These are phyloP conservation scores for Mycena amicta DNA, from an alignment of 768 basidiomycete genomes.

Conservation along the genomic window DNA sequence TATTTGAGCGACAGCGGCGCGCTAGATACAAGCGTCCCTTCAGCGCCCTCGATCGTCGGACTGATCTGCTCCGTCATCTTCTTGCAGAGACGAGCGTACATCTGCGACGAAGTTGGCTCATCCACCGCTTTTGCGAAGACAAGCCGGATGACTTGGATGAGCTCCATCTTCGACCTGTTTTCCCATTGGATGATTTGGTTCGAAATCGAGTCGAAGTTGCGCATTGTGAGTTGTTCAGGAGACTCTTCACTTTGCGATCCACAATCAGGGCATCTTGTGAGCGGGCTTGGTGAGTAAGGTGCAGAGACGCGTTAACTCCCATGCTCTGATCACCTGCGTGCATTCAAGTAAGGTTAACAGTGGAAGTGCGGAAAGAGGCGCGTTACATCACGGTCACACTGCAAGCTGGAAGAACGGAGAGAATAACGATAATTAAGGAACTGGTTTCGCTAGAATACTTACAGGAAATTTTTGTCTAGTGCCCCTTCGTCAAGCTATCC, in stretches of 20 bases:
- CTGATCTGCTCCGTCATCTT: constrained; percentile 96
- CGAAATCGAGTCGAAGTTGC: constrained; percentile 94
- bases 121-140: constrained; percentile 98
- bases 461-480: background rate
- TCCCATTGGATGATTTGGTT: constrained; percentile 91
- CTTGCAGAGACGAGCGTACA: constrained; percentile 94
- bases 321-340: too few species aligned
- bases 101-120: constrained; percentile 93
- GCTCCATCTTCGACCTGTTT: constrained; percentile 73
- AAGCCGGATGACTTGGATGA: constrained; percentile 94
- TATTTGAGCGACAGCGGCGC: constrained; percentile 97
- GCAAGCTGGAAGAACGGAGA: too few species aligned
- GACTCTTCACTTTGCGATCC: constrained; percentile 87
- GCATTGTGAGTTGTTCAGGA: constrained; percentile 96
- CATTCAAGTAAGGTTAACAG: too few species aligned
- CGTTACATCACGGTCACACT: too few species aligned
- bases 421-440: background rate
- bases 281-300: too few species aligned
- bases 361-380: too few species aligned
- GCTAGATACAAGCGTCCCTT: constrained; percentile 83
- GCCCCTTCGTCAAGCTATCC: constrained; percentile 9
- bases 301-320: too few species aligned
- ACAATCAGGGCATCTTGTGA: constrained; percentile 83
- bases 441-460: background rate
- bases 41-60: constrained; percentile 82